These are phyloP conservation scores for Lentinula guzmanii DNA, from an alignment of 768 basidiomycete species.

Conservation along the genomic window DNA sequence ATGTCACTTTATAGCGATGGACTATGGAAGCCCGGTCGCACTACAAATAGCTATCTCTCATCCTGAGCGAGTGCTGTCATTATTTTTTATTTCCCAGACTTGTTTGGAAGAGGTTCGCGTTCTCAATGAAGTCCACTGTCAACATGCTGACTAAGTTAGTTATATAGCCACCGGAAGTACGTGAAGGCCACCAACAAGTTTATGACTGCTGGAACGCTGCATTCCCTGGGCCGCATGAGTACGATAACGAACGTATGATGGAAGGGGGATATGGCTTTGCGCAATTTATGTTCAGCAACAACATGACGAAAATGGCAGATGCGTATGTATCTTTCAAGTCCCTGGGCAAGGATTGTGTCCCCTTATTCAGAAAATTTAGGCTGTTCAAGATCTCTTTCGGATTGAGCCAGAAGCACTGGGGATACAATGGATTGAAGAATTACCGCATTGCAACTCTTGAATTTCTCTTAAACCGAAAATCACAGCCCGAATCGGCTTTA, in stretches of 20 bases:
- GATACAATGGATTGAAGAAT: not conserved
- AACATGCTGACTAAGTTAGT: not conserved
- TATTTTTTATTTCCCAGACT: slow-evolving; percentile 20
- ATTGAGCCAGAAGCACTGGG: slow-evolving; percentile 1
- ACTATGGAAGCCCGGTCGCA: slow-evolving; percentile 18
- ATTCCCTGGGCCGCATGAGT: not conserved
- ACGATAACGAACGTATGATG: slow-evolving; percentile 5
- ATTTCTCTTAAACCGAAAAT: slow-evolving; percentile 9
- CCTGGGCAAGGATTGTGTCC: not conserved
- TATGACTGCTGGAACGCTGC: slow-evolving; percentile 10
- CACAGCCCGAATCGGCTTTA: slow-evolving; percentile 1
- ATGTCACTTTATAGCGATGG: slow-evolving; percentile 21
- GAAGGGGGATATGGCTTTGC: slow-evolving; percentile 11
- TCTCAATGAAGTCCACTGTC: not conserved
- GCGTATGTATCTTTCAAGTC: slow-evolving; percentile 7
- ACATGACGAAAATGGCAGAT: not conserved
- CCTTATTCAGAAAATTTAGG: not conserved
- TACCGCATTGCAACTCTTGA: slow-evolving; percentile 3
- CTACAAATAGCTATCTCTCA: slow-evolving; percentile 18
- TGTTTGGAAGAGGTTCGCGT: slow-evolving; percentile 19
- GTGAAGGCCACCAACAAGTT: slow-evolving; percentile 10
- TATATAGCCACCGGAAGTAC: slow-evolving; percentile 9
- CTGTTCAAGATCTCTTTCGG: not conserved
- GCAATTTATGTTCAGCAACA: slow-evolving; percentile 12
- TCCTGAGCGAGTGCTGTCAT: slow-evolving; percentile 18